These are phyloP conservation scores for Populus hybrid DNA, from an alignment of 441 rosid species.

Conservation along the genomic window DNA sequence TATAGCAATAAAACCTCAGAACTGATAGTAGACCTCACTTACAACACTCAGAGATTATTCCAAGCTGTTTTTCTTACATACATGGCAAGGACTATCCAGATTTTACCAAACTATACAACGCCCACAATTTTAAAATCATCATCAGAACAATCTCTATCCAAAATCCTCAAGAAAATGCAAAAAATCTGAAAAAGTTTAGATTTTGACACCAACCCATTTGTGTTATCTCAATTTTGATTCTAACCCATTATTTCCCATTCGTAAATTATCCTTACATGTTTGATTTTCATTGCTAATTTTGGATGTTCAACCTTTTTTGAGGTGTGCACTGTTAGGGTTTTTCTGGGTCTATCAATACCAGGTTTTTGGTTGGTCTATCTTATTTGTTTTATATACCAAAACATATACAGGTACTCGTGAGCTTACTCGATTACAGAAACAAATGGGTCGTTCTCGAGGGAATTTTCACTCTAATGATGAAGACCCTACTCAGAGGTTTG, in stretches of 20 bases:
- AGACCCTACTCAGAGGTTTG: slow-evolving; percentile 90
- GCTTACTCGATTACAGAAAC: slow-evolving; percentile 14
- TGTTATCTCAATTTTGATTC: background rate
- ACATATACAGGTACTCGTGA: background rate
- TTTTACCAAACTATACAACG: background rate
- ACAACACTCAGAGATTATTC: background rate
- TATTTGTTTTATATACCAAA: background rate
- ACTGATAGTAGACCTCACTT: background rate
- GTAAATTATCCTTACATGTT: background rate
- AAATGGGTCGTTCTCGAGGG: slow-evolving; percentile 96
- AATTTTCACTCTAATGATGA: slow-evolving; percentile 79
- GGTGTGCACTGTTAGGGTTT: slow-evolving; percentile 16
- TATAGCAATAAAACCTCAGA: background rate
- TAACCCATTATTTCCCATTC: background rate
- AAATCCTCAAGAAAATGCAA: background rate
- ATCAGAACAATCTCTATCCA: background rate
- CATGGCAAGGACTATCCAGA: background rate
- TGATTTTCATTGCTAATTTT: background rate
- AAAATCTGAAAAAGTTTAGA: background rate
- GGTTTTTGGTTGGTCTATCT: background rate
- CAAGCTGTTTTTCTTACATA: background rate
- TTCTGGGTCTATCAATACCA: background rate
- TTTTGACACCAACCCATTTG: background rate
- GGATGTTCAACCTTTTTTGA: background rate
- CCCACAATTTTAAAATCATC: background rate